Conservation (phyloP, 1,139 yeast genomes). For the Spathaspora sp. region DNA sequence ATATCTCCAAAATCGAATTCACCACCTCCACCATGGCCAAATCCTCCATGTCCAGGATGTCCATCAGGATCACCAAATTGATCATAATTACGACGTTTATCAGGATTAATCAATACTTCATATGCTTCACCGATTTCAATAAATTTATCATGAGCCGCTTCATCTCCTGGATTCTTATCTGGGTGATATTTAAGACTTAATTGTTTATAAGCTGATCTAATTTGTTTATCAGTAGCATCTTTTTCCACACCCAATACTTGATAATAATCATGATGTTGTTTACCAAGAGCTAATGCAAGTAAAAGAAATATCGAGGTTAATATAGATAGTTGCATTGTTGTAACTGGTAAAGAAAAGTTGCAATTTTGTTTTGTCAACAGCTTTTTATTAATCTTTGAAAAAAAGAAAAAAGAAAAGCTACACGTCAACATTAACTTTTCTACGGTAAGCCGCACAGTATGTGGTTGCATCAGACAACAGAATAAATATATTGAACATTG, state of each 20-base stretch:
- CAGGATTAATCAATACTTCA: constrained; percentile 76
- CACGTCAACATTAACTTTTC: background rate
- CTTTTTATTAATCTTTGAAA: too few relatives aligned
- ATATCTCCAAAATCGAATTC: constrained; percentile 53
- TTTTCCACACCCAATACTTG: constrained; percentile 63
- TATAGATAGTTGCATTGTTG: constrained; percentile 6
- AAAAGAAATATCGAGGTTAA: constrained; percentile 10
- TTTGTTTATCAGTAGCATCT: constrained; percentile 75
- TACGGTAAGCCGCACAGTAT: too few relatives aligned
- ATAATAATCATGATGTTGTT: constrained; percentile 27
- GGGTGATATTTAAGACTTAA: constrained; percentile 91
- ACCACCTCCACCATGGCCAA: constrained; percentile 40
- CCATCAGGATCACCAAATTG: constrained; percentile 83
- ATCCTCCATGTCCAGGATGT: constrained; percentile 21
- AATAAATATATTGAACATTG: too few relatives aligned
- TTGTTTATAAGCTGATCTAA: constrained; percentile 82
- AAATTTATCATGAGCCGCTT: constrained; percentile 80
- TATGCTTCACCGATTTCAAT: constrained; percentile 93
- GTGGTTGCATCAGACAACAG: too few relatives aligned
- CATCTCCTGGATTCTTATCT: constrained; percentile 77
- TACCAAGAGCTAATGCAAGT: constrained; percentile 10
- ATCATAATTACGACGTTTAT: constrained; percentile 73
- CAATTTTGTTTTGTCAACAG: background rate
- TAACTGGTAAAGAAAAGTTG: background rate
- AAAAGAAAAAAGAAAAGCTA: background rate